Conservation (phyloP, 1,139 yeast species). For the Blastobotrys aristatus region DNA sequence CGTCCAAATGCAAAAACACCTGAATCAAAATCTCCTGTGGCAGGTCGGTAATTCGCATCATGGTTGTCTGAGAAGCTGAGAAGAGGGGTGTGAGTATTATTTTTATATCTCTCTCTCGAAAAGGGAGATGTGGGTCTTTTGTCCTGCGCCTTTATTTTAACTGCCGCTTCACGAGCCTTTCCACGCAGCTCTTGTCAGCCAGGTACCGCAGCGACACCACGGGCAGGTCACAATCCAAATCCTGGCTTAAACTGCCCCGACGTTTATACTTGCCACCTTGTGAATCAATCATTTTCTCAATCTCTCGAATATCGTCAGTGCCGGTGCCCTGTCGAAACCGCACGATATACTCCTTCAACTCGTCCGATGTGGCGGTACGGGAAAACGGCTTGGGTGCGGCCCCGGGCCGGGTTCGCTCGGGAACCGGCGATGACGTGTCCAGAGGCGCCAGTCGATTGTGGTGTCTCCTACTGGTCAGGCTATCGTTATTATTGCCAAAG, state of each 20-base stretch:
- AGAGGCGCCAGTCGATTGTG: background rate
- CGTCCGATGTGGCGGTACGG: background rate
- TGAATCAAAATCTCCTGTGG: background rate
- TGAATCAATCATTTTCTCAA: constrained; percentile 2
- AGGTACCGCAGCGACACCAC: constrained; percentile 5
- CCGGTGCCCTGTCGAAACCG: constrained; percentile 11
- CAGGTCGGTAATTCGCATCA: background rate
- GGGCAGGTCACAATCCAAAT: constrained; percentile 8
- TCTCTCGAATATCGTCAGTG: constrained; percentile 9
- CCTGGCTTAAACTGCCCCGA: constrained; percentile 9
- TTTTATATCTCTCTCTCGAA: too few species aligned
- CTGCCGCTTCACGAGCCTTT: constrained; percentile 7
- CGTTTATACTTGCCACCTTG: constrained; percentile 6
- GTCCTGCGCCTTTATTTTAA: too few species aligned
- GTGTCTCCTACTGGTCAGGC: background rate
- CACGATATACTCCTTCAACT: constrained; percentile 9
- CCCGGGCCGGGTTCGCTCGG: background rate
- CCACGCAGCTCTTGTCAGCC: constrained; percentile 5
- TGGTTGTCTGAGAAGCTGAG: background rate
- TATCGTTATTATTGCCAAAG: too few species aligned
- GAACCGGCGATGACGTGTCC: background rate
- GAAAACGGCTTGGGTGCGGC: background rate
- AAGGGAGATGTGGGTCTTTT: too few species aligned
- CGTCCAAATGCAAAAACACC: background rate
- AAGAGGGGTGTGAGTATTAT: too few species aligned